Evolutionary conservation across 352 stramenopile species (phyloP).

Genomic region (Phytophthora pinifolia): DNA sequence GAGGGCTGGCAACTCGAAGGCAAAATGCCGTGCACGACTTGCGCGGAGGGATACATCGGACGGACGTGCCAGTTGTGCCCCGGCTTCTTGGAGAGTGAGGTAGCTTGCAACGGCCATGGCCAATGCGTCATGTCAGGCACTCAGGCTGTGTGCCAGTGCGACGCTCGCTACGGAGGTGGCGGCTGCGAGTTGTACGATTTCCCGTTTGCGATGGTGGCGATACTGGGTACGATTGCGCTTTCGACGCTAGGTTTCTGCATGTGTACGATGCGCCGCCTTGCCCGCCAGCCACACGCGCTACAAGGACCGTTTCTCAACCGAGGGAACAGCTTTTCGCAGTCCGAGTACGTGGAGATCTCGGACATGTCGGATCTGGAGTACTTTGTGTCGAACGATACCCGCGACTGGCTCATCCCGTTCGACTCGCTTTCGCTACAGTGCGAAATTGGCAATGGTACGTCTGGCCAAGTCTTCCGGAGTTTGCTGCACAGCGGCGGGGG

Average conservation of each 20-base stretch:
- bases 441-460: constrained; percentile 88
- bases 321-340: constrained; percentile 75
- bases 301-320: constrained; percentile 48
- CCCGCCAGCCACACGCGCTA: constrained; percentile 60
- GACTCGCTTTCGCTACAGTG: constrained; percentile 84
- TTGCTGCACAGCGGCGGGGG: constrained; percentile 82
- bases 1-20: constrained; percentile 68
- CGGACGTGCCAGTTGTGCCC: constrained; percentile 69
- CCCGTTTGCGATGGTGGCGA: constrained; percentile 77
- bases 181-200: constrained; percentile 88
- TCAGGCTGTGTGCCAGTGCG: constrained; percentile 65
- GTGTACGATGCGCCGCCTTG: constrained; percentile 82
- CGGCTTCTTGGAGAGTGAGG: constrained; percentile 69
- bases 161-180: constrained; percentile 69
- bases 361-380: constrained; percentile 87
- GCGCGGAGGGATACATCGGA: constrained; percentile 76
- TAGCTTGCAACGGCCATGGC: constrained; percentile 72
- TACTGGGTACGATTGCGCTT: constrained; percentile 75
- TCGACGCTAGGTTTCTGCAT: constrained; percentile 86
- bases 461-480: constrained; percentile 86
- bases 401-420: constrained; percentile 91
- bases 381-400: constrained; percentile 85
- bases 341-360: constrained; percentile 86
- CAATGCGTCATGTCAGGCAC: constrained; percentile 56
- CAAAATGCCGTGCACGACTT: constrained; percentile 71